Evolutionary conservation across 176 grass and related monocot genomes (phyloP), one percentile per base, ranked within the genome.

Genomic region (Avena eriantha): DNA sequence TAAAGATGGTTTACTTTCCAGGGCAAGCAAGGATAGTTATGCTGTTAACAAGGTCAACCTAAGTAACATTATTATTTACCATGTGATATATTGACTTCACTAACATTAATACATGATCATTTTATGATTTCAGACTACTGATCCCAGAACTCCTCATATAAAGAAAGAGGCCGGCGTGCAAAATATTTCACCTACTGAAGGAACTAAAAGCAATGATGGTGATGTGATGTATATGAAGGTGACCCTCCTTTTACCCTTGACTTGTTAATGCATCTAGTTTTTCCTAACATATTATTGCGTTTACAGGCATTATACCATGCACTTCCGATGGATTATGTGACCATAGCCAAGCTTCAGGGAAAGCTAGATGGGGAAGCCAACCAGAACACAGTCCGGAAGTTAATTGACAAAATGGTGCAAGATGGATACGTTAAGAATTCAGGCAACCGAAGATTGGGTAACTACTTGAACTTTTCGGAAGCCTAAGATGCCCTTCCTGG

Each of bases 181-280:
- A 82, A 92, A 90, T 43, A 73, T 82, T 41, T 39, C 82, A 73
- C 85, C 77, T 64, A n/a, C 75, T 55, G 83, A 89, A 80, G 88
- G 80, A 90, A 65, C 65, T 33, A 83, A 82, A 77, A 90, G 82
- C 21, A 86, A 51, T 14, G 35, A 54, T 67, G 79, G 31, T 34
- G 93, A 95, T 84, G 78, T 92, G 23, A 89, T 98, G 83, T 98
- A 98, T 58, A 94, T 95, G 92, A 98, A 98, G 93, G 96, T 98
- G 89, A 74, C 50, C 5, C 45, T 33, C 68, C 45, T 79, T 56
- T 39, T 49, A 84, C 12, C 53, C 29, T 73, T 69, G 48, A 48
- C 36, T 87, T 84, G 47, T 84, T 78, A 73, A 33, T 39, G n/a
- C 46, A 74, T 46, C 39, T 33, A 49, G 79, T 55, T 72, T 72